Percentiles rank a stretch among this genome's conserved stretches.
Conservation (phyloP, 306 rosid genomes). For the Parietaria judaica region DNA sequence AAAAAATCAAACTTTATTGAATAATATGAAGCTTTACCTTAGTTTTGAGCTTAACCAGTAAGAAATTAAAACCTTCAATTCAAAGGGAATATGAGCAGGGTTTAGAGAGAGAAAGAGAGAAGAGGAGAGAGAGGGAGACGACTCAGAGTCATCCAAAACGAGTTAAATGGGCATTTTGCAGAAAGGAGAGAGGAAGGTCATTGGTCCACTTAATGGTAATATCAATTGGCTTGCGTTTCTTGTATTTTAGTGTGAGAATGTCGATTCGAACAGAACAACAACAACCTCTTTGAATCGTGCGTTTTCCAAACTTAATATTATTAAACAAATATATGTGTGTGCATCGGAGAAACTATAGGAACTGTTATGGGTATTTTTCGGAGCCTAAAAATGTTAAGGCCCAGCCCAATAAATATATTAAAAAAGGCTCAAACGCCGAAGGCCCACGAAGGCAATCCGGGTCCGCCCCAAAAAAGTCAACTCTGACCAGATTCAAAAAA, state of each 20-base stretch:
- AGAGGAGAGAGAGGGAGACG: background rate
- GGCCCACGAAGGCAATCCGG: too few relatives aligned
- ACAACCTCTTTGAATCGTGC: background rate
- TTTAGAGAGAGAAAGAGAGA: background rate
- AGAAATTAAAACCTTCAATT: constrained; percentile 1
- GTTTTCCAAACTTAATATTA: too few relatives aligned
- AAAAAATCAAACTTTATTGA: background rate
- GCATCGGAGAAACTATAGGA: too few relatives aligned
- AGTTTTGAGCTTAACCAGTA: constrained; percentile 13
- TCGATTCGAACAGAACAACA: background rate
- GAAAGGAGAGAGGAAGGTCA: background rate
- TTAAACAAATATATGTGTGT: too few relatives aligned
- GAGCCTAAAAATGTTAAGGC: too few relatives aligned
- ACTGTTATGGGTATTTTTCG: too few relatives aligned
- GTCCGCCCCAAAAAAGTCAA: too few relatives aligned
- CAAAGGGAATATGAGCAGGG: background rate
- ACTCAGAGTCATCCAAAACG: constrained; percentile 29
- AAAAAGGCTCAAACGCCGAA: too few relatives aligned
- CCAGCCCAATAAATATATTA: too few relatives aligned
- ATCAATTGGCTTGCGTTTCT: background rate
- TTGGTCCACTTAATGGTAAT: constrained; percentile 1
- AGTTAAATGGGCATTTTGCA: constrained; percentile 13
- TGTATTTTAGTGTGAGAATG: background rate
- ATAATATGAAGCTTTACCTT: constrained; percentile 15
- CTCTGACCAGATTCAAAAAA: too few relatives aligned